Evolutionary conservation across 2,329 filamentous ascomycete species (phyloP), one percentile per base, ranked within the genome.

Genomic region (Talaromyces sp.): DNA sequence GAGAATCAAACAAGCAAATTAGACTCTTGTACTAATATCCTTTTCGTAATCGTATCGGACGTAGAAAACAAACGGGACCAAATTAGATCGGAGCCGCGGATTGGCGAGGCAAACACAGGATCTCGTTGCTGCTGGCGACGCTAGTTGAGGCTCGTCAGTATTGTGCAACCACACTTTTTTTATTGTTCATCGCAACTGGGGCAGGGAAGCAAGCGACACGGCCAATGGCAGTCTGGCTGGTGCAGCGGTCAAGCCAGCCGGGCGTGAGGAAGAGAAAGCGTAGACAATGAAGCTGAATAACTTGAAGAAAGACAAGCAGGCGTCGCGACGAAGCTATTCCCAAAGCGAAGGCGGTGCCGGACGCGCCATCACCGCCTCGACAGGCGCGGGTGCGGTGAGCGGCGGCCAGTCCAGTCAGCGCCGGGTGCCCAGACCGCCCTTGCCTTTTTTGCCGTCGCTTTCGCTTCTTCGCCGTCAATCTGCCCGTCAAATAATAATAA

Each of bases 401-500:
- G 51, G 32, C 17, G 55, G 36, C 60, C 58, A 58, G 62, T 47
- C 62, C 60, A 63, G 56, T 64, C 57, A 60, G 56, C 57, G 62
- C 49, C 28, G 47, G 63, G 63, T 57, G 63, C 54, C 22, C 49
- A 73, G 71, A 75, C 74, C 74, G 73, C 74, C 72, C 70, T 64
- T 47, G 22, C 66, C 63, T 65, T 71, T 75, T 75, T 75, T 74
- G 72, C 72, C 72, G 72, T 68, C 64, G 60, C 66, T 66, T 64
- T 65, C 63, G 64, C 62, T 58, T 68, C 59, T 63, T 64, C 66
- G 66, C 64, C 66, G 60, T 65, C 57, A 58, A 64, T 64, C 65
- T 64, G 61, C 60, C 60, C 59, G 59, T 55, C 63, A 62, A 62
- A 62, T 59, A 52, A 59, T 52, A 19, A 33, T 44, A 44, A 22